Conservation (phyloP, 1,139 yeast species). For the Geotrichum phurueaensis region DNA sequence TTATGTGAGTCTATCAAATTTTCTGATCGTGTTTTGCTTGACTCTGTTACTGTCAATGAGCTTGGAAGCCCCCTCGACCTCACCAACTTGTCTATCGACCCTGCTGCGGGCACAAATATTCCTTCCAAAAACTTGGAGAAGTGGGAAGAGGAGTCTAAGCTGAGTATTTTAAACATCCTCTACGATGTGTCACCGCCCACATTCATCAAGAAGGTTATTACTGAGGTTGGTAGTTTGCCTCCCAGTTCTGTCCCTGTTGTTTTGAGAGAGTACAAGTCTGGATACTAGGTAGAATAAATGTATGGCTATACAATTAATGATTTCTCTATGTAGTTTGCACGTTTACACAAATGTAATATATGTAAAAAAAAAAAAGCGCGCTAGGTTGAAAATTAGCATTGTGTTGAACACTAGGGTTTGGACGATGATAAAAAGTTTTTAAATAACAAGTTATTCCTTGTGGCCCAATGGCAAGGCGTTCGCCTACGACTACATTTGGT, state of each 20-base stretch:
- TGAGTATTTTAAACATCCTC: slow-evolving; percentile 76
- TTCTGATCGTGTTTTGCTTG: slow-evolving; percentile 91
- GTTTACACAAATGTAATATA: too few relatives aligned
- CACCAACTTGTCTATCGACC: slow-evolving; percentile 47
- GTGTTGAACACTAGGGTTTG: too few relatives aligned
- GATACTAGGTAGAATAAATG: slow-evolving; percentile 28
- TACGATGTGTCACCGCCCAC: slow-evolving; percentile 95
- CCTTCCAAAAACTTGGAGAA: slow-evolving; percentile 44
- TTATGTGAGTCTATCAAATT: slow-evolving; percentile 95
- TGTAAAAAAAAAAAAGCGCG: too few relatives aligned
- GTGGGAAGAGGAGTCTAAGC: slow-evolving; percentile 58
- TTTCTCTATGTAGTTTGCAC: neutral
- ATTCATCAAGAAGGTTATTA: slow-evolving; percentile 86
- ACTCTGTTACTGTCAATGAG: slow-evolving; percentile 89
- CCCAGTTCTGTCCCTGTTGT: slow-evolving; percentile 97
- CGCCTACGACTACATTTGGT: slow-evolving; percentile 25
- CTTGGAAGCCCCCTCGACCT: slow-evolving; percentile 77
- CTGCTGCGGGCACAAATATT: slow-evolving; percentile 23
- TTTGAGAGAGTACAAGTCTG: slow-evolving; percentile 78
- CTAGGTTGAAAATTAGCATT: too few relatives aligned
- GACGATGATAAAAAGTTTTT: neutral
- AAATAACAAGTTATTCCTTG: slow-evolving; percentile 22
- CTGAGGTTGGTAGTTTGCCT: slow-evolving; percentile 94
- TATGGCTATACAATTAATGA: neutral
- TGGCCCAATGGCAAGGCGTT: slow-evolving; percentile 32